Evolutionary conservation across 2,329 filamentous ascomycete species (phyloP).

Genomic region (Diaporthe capsici): DNA sequence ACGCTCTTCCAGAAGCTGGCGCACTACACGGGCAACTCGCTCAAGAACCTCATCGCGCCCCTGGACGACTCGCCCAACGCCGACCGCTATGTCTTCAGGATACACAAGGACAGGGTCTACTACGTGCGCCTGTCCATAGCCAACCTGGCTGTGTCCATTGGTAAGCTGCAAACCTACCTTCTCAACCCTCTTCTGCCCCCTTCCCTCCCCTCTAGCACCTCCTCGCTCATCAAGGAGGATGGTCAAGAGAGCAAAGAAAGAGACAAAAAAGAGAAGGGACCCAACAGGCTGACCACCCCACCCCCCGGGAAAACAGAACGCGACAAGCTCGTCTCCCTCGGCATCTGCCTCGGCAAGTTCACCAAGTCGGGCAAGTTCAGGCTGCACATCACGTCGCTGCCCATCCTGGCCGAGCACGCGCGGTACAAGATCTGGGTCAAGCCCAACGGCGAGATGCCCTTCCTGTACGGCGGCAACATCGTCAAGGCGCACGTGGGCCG

Average conservation of each 20-base stretch:
- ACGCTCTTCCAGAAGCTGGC: constrained; percentile 93
- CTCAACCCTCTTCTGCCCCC: neutral
- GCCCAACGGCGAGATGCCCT: constrained; percentile 96
- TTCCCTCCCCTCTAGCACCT: neutral
- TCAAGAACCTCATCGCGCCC: constrained; percentile 87
- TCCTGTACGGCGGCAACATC: constrained; percentile 92
- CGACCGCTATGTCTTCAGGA: constrained; percentile 88
- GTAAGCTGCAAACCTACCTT: constrained; percentile 67
- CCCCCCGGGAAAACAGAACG: constrained; percentile 24
- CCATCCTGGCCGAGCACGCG: constrained; percentile 90
- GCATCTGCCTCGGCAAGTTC: constrained; percentile 77
- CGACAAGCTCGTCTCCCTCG: constrained; percentile 40
- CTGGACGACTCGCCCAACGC: constrained; percentile 75
- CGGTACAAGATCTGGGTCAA: constrained; percentile 98
- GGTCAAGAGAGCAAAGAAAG: neutral
- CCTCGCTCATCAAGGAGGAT: neutral
- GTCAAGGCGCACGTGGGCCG: constrained; percentile 80
- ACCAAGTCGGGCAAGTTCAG: constrained; percentile 97
- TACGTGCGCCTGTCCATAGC: constrained; percentile 92
- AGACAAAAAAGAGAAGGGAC: neutral
- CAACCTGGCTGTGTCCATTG: constrained; percentile 89
- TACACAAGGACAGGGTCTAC: constrained; percentile 88
- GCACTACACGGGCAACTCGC: constrained; percentile 88
- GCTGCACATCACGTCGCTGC: constrained; percentile 89
- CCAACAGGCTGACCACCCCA: neutral